Evolutionary conservation across 2,329 filamentous ascomycete genomes (phyloP).

Genomic region (Trichoderma semiorbis): DNA sequence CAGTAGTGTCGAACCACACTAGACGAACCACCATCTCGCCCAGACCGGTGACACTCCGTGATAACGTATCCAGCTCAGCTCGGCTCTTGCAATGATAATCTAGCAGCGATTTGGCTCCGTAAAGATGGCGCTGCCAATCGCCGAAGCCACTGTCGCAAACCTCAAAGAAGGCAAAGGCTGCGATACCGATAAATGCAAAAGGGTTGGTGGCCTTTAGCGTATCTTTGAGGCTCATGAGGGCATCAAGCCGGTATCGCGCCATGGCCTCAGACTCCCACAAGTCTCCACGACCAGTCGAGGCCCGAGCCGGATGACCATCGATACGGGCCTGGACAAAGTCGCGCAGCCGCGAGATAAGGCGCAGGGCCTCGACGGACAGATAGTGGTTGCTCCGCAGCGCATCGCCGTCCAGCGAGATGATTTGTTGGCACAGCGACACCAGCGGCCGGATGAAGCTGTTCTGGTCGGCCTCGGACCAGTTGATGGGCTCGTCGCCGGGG

Average conservation of each 20-base stretch:
- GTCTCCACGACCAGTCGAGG: not conserved
- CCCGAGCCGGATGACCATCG: slow-evolving; percentile 16
- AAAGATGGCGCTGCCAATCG: slow-evolving; percentile 37
- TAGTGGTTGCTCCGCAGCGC: slow-evolving; percentile 1
- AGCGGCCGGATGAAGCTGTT: slow-evolving; percentile 25
- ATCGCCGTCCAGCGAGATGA: slow-evolving; percentile 22
- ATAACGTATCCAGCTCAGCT: slow-evolving; percentile 33
- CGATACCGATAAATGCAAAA: slow-evolving; percentile 41
- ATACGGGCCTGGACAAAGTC: slow-evolving; percentile 28
- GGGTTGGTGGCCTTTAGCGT: slow-evolving; percentile 39
- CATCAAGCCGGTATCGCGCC: slow-evolving; percentile 30
- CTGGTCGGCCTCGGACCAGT: slow-evolving; percentile 20
- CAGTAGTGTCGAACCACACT: slow-evolving; percentile 40
- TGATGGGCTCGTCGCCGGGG: not conserved
- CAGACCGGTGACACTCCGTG: slow-evolving; percentile 33
- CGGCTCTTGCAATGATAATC: slow-evolving; percentile 38
- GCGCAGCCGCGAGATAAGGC: slow-evolving; percentile 26
- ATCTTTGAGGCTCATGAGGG: slow-evolving; percentile 36
- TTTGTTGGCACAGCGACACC: slow-evolving; percentile 25
- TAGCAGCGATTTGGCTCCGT: slow-evolving; percentile 38
- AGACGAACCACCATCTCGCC: slow-evolving; percentile 38
- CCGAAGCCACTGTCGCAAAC: slow-evolving; percentile 41
- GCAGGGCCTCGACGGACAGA: slow-evolving; percentile 23
- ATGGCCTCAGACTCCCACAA: slow-evolving; percentile 21
- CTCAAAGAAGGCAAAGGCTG: slow-evolving; percentile 43